Base-by-base conservation (phyloP, 768 basidiomycete species). In the Lyophyllum decastes region DNA sequence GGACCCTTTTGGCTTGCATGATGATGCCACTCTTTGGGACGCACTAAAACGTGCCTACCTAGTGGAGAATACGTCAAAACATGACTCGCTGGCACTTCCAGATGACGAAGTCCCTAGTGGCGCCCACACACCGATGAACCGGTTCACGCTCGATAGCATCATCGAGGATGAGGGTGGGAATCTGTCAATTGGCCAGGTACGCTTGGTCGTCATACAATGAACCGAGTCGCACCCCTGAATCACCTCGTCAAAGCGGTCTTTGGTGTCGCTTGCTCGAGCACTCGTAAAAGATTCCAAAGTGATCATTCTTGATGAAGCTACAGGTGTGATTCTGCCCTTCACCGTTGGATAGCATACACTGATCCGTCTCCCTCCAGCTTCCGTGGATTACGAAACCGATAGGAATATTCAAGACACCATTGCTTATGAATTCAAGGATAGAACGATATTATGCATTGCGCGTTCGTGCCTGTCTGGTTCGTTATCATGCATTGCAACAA, bases 321-420 rank as follows among this genome's bases (percentile, higher is more conserved):
- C 93, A 49, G 88, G 84, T 83, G 62, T 47, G 64, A 52, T 41
- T 45, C 47, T 41, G 6, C 26, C n/a, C 54, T 44, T 46, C 5
- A 58, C n/a, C 4, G 16, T 17, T 41, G 40, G 12, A 17, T 1
- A 52, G 25, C 26, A 41, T 5, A 43, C 30, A 35, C 49, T 58
- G 54, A 52, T 27, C 27, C 43, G 8, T 19, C 57, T 26, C 27
- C 55, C 30, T 49, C 38, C 49, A 83, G 91, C 91, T n/a, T 90
- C 89, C 11, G 91, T 94, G 26, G 92, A 94, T 64, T 90, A 88
- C 63, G 92, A 92, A 72, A 95, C 93, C 0, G 95, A 97, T 74
- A 77, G 86, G 57, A 92, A 91, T 69, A 94, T 98, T 58, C 95
- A 97, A 68, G 82, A 90, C 61, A 96, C 95, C 5, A 96, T 98